A percentile compares a stretch with the other conserved stretches of the same genome.
Evolutionary conservation across 495 filamentous ascomycete genomes (phyloP).

Genomic region (Xanthoparmelia taractica): DNA sequence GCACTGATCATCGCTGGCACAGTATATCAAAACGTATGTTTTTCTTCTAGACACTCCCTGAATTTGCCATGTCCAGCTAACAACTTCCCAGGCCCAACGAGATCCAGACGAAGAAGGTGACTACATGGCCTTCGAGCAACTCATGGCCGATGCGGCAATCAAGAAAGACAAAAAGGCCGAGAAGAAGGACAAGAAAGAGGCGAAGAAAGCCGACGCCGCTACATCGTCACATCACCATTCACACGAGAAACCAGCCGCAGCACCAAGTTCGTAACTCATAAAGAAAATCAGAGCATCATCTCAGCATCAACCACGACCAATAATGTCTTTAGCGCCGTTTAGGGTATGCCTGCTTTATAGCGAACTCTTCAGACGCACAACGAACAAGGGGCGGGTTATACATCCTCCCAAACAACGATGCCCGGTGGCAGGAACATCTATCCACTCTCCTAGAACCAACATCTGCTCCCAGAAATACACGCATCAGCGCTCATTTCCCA

Average conservation of each 20-base stretch:
- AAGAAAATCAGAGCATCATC: not conserved
- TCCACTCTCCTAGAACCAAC: not conserved
- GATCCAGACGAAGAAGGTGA: slow-evolving; percentile 96
- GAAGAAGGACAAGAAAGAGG: slow-evolving; percentile 66
- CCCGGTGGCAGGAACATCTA: not conserved
- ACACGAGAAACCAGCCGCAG: not conserved
- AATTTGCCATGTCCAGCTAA: slow-evolving; percentile 20
- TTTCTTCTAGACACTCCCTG: not conserved
- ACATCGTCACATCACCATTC: slow-evolving; percentile 46
- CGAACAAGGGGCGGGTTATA: not conserved
- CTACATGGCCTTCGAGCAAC: slow-evolving; percentile 97
- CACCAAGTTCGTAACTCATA: not conserved
- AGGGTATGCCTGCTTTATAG: not conserved
- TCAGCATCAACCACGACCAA: not conserved
- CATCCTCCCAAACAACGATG: not conserved
- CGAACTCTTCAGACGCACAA: not conserved
- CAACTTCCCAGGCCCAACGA: slow-evolving; percentile 60
- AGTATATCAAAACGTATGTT: slow-evolving; percentile 72
- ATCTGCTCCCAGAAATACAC: not conserved
- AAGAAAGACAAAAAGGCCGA: slow-evolving; percentile 72
- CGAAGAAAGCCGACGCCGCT: slow-evolving; percentile 53
- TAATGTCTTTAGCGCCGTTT: not conserved
- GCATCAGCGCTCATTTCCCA: not conserved
- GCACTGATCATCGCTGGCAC: slow-evolving; percentile 81
- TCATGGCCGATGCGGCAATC: slow-evolving; percentile 89